Base-by-base conservation (phyloP, 805 yeast genomes). In the Cyberlindnera lachancei region DNA sequence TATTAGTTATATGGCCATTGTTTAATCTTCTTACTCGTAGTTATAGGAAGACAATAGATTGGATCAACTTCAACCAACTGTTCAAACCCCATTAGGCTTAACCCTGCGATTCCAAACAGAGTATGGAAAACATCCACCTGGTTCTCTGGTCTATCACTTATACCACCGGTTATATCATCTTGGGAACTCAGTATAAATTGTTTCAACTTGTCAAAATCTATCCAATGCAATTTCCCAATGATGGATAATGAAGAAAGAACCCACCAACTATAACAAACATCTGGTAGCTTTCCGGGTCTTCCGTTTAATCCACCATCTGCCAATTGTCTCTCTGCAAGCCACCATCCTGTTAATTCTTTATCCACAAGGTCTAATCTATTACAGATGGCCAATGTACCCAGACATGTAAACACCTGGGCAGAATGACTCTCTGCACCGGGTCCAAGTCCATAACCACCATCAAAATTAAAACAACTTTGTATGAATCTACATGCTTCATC, bases 261-360 rank as follows among this genome's bases (percentile, higher is more conserved):
- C 99, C 99, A 92, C 95, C 96, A 92, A 46, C 92, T 78, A 54
- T 92, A 92, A 53, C 99, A 92, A n/a, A 85, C 95, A 56, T 92
- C 99, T 0, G 97, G 95, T 14, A 86, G 60, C 53, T 92, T 92
- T 37, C 92, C 95, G 0, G 97, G 96, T 31, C 99, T 70, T 1
- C 99, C 99, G 52, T 92, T 92, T 34, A 92, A 65, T 0, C 99
- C 99, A 6, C 99, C 99, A 18, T 69, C 69, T 13, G 61, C 63
- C 7, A 85, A 70, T 56, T 92, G 99, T 37, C 99, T 64, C 52
- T 92, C 97, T 47, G 90, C 70, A 14, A 92, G 64, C 97, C 98
- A 92, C 73, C 82, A 75, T 3, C 79, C 76, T 10, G 84, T 63
- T 29, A 70, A 55, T 18, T 72, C 72, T 4, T 54, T 56, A 28